These are phyloP conservation scores for Citrus unshiu DNA, from an alignment of 345 rosid genomes.

Conservation along the genomic window DNA sequence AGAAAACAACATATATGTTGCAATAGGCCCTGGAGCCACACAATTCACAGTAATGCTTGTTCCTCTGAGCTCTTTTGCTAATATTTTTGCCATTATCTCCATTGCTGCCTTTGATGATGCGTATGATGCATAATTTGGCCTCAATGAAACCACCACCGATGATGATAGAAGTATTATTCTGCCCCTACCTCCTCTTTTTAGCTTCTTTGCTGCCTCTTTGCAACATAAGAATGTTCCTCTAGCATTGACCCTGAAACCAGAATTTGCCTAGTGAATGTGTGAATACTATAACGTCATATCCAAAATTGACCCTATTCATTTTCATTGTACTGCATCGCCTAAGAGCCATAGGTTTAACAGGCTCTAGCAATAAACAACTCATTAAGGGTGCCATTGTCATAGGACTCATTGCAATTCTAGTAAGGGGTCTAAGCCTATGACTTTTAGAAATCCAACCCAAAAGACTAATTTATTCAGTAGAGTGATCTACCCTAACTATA, in stretches of 20 bases:
- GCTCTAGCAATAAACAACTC: too few species aligned
- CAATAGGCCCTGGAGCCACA: constrained; percentile 46
- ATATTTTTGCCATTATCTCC: constrained; percentile 43
- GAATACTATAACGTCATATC: neutral
- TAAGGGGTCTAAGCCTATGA: too few species aligned
- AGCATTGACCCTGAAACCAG: constrained; percentile 21
- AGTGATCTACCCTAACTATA: too few species aligned
- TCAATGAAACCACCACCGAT: constrained; percentile 24
- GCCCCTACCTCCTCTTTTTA: constrained; percentile 33
- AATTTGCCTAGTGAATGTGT: neutral
- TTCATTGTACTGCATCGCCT: too few species aligned
- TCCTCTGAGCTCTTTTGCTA: constrained; percentile 47
- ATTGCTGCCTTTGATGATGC: constrained; percentile 43
- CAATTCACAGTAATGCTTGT: constrained; percentile 39
- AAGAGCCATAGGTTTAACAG: too few species aligned
- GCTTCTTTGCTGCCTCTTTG: constrained; percentile 36
- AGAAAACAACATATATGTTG: constrained; percentile 35
- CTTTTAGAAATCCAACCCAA: too few species aligned
- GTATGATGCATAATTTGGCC: constrained; percentile 30
- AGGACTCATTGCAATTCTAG: too few species aligned
- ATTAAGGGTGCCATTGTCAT: too few species aligned
- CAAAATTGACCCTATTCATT: too few species aligned
- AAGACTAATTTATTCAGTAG: fast-evolving
- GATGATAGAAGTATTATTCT: constrained; percentile 34
- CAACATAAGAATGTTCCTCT: constrained; percentile 45